A percentile compares a stretch with the other conserved stretches of the same genome.
Evolutionary conservation across 305 asterid genomes (phyloP).

Genomic region (Rubia balearica): DNA sequence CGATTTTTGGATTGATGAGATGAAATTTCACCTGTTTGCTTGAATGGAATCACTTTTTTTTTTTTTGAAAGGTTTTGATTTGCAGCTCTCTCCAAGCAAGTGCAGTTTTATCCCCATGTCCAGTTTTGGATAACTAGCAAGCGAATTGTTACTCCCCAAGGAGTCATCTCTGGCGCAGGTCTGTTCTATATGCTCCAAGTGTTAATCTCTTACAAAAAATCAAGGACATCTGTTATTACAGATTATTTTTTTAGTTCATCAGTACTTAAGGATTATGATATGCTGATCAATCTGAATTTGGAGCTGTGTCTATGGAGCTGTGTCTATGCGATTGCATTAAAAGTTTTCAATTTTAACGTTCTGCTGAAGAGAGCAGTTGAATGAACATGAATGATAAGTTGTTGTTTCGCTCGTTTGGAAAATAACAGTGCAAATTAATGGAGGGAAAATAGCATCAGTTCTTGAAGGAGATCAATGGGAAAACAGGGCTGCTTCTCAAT

Average conservation of each 20-base stretch:
- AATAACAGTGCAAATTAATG: conserved; percentile 68
- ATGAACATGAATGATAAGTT: not conserved
- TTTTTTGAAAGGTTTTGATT: not conserved
- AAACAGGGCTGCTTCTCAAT: conserved; percentile 18
- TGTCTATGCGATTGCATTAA: too few species aligned
- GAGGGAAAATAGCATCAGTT: conserved; percentile 62
- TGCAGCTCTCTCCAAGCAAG: conserved; percentile 44
- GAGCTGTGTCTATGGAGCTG: conserved; percentile 4
- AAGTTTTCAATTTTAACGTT: not conserved
- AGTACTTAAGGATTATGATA: not conserved
- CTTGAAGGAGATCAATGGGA: conserved; percentile 69
- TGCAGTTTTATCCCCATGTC: conserved; percentile 65
- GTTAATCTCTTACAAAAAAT: not conserved
- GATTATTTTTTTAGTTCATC: not conserved
- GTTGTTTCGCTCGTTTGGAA: conserved; percentile 16
- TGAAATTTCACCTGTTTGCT: not conserved
- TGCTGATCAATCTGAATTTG: not conserved
- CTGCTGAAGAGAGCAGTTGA: not conserved
- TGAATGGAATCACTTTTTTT: not conserved
- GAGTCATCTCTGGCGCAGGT: conserved; percentile 87
- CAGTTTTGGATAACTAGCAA: conserved; percentile 90
- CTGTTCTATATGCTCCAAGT: conserved; percentile 17
- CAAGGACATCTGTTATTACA: not conserved
- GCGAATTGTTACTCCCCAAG: conserved; percentile 69
- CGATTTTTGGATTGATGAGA: not conserved